phyloP scores from a whole-genome alignment of 2,329 filamentous ascomycete genomes.

The Alternaria panax region DNA sequence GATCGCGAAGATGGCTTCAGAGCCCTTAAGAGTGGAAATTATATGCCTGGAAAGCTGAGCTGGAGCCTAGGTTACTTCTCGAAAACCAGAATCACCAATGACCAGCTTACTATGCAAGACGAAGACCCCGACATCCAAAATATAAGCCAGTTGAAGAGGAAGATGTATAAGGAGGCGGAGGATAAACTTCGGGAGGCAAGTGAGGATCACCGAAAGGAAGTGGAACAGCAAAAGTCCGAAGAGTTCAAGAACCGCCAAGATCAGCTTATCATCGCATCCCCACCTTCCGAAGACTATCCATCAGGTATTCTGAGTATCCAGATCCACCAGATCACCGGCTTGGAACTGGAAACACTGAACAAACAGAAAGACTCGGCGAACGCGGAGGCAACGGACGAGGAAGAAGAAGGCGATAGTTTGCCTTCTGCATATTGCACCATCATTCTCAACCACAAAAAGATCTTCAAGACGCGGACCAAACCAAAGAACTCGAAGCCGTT shows the following conservation, averaged over 20 bases:
- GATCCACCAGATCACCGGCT: constrained; percentile 75
- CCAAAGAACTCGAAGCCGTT: constrained; percentile 80
- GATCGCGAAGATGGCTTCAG: constrained; percentile 71
- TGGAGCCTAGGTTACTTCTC: constrained; percentile 77
- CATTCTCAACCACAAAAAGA: constrained; percentile 74
- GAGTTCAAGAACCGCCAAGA: constrained; percentile 67
- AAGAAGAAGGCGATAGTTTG: constrained; percentile 68
- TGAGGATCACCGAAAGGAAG: constrained; percentile 65
- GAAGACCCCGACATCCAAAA: constrained; percentile 65
- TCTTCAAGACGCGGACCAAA: constrained; percentile 76
- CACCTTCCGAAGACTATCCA: constrained; percentile 67
- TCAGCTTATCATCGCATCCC: constrained; percentile 71
- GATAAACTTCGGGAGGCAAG: constrained; percentile 72
- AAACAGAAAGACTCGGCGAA: constrained; percentile 60
- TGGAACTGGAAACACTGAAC: constrained; percentile 68
- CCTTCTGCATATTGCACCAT: constrained; percentile 76
- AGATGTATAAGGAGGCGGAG: constrained; percentile 62
- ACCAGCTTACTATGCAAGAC: constrained; percentile 68
- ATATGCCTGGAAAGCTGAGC: constrained; percentile 72
- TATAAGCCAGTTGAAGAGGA: constrained; percentile 65
- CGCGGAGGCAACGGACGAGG: constrained; percentile 63
- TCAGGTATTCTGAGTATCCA: constrained; percentile 74
- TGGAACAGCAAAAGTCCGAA: constrained; percentile 72
- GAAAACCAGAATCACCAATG: constrained; percentile 68
- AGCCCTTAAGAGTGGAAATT: constrained; percentile 69